Conservation (phyloP, 495 filamentous ascomycete genomes). For the Choiromyces venosus region DNA sequence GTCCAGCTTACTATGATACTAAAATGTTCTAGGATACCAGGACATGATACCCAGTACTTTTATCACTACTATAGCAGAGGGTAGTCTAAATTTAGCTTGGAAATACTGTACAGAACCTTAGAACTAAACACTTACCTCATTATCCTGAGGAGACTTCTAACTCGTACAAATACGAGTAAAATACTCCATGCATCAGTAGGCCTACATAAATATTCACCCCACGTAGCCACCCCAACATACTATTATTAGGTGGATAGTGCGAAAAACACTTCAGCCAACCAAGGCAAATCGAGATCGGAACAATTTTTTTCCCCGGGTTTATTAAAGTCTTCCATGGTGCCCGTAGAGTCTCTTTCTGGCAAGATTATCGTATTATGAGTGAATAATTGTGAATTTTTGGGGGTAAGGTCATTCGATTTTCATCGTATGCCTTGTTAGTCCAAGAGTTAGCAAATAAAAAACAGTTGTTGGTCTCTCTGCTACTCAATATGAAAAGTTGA, state of each 20-base stretch:
- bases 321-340: background rate
- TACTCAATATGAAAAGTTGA: background rate
- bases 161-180: background rate
- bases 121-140: background rate
- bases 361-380: background rate
- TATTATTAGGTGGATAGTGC: background rate
- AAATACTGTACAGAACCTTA: background rate
- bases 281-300: background rate
- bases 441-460: background rate
- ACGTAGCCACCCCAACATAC: background rate
- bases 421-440: background rate
- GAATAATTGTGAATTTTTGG: background rate
- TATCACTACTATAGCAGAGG: background rate
- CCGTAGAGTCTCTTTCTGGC: background rate
- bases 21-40: background rate
- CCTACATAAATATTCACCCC: background rate
- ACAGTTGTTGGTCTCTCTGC: background rate
- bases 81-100: background rate
- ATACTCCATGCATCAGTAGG: background rate
- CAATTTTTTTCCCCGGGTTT: background rate
- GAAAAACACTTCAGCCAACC: background rate
- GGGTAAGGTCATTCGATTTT: background rate
- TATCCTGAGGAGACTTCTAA: background rate
- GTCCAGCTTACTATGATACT: background rate
- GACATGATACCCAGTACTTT: background rate